Conservation (phyloP, 495 filamentous ascomycete genomes). For the Aspergillus kassunensis region DNA sequence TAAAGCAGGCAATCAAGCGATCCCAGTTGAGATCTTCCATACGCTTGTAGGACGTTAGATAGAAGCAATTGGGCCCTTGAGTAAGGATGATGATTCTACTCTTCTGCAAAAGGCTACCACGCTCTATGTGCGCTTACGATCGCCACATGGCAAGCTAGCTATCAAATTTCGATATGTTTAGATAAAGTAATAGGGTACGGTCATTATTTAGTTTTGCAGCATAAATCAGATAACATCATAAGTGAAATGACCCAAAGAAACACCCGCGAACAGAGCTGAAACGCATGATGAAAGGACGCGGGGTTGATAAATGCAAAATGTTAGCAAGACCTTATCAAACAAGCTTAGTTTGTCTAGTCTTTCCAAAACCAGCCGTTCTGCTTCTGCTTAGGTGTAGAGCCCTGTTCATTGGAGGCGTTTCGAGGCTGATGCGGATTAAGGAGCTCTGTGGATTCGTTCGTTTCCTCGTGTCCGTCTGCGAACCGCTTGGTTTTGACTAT, state of each 20-base stretch:
- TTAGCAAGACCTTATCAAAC: not conserved
- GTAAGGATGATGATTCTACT: too few relatives aligned
- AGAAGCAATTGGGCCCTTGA: too few relatives aligned
- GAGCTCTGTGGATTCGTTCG: conserved; percentile 41
- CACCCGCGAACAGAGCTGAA: conserved; percentile 11
- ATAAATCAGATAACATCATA: not conserved
- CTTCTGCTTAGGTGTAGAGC: conserved; percentile 13
- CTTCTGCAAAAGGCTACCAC: too few relatives aligned
- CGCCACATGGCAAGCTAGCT: too few relatives aligned
- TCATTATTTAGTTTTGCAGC: too few relatives aligned
- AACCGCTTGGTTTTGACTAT: conserved; percentile 58
- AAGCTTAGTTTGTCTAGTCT: conserved; percentile 14
- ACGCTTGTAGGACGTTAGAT: not conserved
- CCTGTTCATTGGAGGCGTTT: conserved; percentile 8
- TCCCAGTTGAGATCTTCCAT: not conserved
- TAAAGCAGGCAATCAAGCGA: not conserved
- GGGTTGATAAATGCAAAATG: too few relatives aligned
- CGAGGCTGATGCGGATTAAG: conserved; percentile 22
- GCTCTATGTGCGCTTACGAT: too few relatives aligned
- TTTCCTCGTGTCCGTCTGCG: conserved; percentile 61
- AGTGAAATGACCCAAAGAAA: conserved; percentile 6
- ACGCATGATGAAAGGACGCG: conserved; percentile 4
- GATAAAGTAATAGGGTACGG: too few relatives aligned
- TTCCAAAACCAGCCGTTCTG: conserved; percentile 45
- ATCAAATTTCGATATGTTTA: too few relatives aligned